Conservation (phyloP, 495 filamentous ascomycete genomes). For the Acidomyces sp. region DNA sequence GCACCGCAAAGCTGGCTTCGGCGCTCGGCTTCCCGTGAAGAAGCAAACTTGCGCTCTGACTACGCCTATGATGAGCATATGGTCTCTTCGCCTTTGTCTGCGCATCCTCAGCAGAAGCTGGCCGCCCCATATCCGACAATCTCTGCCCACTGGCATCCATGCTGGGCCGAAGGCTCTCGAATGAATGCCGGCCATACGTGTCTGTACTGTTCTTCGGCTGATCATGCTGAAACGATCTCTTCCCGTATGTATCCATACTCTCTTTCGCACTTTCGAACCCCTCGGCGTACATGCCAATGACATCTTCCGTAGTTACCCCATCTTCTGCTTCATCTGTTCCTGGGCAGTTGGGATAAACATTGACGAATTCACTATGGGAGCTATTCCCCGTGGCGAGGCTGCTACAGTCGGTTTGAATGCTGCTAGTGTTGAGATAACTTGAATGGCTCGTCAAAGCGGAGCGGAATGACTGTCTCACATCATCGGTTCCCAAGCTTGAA, state of each 20-base stretch:
- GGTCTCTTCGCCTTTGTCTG: constrained; percentile 5
- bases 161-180: constrained; percentile 2
- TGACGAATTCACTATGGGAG: constrained; percentile 48
- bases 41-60: constrained; percentile 17
- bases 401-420: constrained; percentile 64
- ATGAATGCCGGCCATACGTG: neutral
- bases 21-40: constrained; percentile 7
- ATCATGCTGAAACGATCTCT: constrained; percentile 9
- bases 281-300: constrained; percentile 83
- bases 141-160: no score
- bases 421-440: constrained; percentile 25
- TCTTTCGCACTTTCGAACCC: constrained; percentile 43
- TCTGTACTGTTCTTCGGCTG: constrained; percentile 3
- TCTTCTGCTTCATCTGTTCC: constrained; percentile 26
- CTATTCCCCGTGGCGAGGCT: constrained; percentile 70
- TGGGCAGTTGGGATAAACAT: constrained; percentile 19
- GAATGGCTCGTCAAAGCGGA: constrained; percentile 16
- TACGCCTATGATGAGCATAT: constrained; percentile 14
- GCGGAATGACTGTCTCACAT: constrained; percentile 10
- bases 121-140: no score
- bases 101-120: constrained; percentile 3
- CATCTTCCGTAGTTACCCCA: constrained; percentile 73
- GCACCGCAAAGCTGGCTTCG: neutral
- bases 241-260: constrained; percentile 27
- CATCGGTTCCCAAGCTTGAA: constrained; percentile 8